Evolutionary conservation across 345 rosid genomes (phyloP).

Genomic region (Durio zibethinus): DNA sequence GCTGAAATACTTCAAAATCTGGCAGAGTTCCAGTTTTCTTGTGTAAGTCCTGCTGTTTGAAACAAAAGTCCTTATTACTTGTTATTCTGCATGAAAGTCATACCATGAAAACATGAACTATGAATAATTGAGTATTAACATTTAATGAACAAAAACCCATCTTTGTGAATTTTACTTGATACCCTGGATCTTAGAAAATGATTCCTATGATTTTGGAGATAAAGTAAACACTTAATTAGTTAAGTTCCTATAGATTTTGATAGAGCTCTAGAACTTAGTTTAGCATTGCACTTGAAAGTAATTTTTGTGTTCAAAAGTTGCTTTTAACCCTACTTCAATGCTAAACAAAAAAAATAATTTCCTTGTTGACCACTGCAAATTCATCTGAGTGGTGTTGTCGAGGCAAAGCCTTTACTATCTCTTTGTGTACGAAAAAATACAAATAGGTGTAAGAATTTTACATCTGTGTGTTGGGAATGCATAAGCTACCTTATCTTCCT

Average conservation of each 20-base stretch:
- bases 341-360: no score
- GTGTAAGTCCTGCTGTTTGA: slow-evolving; percentile 53
- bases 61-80: neutral
- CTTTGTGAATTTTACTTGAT: neutral
- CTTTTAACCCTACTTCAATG: no score
- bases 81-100: neutral
- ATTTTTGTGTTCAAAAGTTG: no score
- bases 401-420: neutral
- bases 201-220: neutral
- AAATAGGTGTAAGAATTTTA: neutral
- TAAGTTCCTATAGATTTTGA: neutral
- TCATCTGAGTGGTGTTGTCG: neutral
- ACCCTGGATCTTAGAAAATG: neutral
- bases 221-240: neutral
- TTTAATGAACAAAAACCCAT: neutral
- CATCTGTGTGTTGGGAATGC: neutral
- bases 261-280: no score
- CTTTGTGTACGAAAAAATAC: neutral
- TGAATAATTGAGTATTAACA: neutral
- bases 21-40: slow-evolving; percentile 92
- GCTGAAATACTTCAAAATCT: slow-evolving; percentile 90
- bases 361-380: neutral
- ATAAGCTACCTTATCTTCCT: neutral
- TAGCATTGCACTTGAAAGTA: no score
- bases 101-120: neutral